Percentiles rank a stretch among this genome's conserved stretches.
Evolutionary conservation across 108 stramenopile species (phyloP).

Genomic region (Cyclostephanos invisitatus): DNA sequence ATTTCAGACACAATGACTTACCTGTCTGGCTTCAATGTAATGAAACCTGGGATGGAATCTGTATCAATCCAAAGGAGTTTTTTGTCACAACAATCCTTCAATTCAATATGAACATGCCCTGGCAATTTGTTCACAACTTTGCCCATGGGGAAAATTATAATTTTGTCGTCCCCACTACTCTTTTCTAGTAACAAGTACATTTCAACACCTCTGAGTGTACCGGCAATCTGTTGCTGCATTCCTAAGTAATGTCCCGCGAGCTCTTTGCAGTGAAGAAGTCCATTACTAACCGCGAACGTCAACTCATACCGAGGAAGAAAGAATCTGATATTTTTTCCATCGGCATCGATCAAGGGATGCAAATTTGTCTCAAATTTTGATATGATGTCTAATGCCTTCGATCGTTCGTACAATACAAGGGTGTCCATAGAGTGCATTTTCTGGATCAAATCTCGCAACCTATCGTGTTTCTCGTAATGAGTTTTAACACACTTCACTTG

Average conservation of each 20-base stretch:
- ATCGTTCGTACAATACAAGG: slow-evolving; percentile 23
- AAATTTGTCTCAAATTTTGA: slow-evolving; percentile 29
- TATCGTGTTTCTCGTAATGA: slow-evolving; percentile 1
- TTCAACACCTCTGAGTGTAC: slow-evolving; percentile 25
- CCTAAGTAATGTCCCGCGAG: slow-evolving; percentile 29
- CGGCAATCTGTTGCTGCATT: slow-evolving; percentile 21
- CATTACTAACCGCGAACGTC: slow-evolving; percentile 28
- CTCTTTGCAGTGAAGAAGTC: slow-evolving; percentile 20
- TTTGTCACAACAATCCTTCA: slow-evolving; percentile 8
- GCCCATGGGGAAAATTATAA: slow-evolving; percentile 28
- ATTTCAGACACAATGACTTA: slow-evolving; percentile 1
- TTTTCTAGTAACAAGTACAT: slow-evolving; percentile 36
- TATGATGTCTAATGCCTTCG: slow-evolving; percentile 14
- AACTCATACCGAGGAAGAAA: slow-evolving; percentile 43
- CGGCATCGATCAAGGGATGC: slow-evolving; percentile 10
- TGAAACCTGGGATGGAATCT: slow-evolving; percentile 29
- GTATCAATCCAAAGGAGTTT: slow-evolving; percentile 22
- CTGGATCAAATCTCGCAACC: neutral
- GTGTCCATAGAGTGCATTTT: slow-evolving; percentile 10
- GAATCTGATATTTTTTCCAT: slow-evolving; percentile 18
- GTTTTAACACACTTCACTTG: slow-evolving; percentile 19
- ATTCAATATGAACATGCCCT: slow-evolving; percentile 8
- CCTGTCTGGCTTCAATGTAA: slow-evolving; percentile 29
- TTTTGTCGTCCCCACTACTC: neutral
- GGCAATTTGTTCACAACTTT: neutral